Evolutionary conservation across 495 filamentous ascomycete genomes (phyloP).

Genomic region (Pseudoneurospora amorphoporcata): DNA sequence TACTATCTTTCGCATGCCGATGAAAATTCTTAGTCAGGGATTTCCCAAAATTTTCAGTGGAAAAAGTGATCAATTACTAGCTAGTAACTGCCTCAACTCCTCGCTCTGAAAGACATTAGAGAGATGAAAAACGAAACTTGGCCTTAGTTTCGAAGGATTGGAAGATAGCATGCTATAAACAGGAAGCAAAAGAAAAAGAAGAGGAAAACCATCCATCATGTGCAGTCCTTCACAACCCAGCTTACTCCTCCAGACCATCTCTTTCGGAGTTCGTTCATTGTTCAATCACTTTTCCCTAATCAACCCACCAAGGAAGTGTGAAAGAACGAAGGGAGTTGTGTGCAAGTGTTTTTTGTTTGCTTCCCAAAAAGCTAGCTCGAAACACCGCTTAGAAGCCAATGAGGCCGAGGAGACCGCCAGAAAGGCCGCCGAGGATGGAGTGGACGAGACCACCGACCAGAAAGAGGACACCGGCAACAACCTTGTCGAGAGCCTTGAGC

Average conservation of each 20-base stretch:
- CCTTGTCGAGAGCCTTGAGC: slow-evolving; percentile 24
- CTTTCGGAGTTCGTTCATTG: background rate
- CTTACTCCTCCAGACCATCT: background rate
- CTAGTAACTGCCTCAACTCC: background rate
- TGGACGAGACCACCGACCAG: slow-evolving; percentile 22
- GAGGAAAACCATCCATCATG: background rate
- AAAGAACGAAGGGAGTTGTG: background rate
- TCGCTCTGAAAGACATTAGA: background rate
- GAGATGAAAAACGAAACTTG: background rate
- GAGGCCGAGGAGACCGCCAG: slow-evolving; percentile 21
- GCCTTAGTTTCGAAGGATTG: background rate
- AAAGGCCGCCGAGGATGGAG: slow-evolving; percentile 23
- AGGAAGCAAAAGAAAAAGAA: background rate
- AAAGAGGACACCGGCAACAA: slow-evolving; percentile 23
- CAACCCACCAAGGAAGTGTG: background rate
- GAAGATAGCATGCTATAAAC: background rate
- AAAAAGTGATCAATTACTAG: background rate
- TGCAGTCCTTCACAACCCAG: background rate
- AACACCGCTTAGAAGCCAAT: slow-evolving; percentile 1
- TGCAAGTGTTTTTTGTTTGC: background rate
- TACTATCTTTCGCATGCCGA: background rate
- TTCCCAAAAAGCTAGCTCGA: background rate
- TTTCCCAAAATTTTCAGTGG: background rate
- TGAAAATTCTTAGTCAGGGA: background rate
- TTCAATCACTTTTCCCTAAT: background rate